Conservation (phyloP, 306 rosid species). For the Leucaena leucocephala region DNA sequence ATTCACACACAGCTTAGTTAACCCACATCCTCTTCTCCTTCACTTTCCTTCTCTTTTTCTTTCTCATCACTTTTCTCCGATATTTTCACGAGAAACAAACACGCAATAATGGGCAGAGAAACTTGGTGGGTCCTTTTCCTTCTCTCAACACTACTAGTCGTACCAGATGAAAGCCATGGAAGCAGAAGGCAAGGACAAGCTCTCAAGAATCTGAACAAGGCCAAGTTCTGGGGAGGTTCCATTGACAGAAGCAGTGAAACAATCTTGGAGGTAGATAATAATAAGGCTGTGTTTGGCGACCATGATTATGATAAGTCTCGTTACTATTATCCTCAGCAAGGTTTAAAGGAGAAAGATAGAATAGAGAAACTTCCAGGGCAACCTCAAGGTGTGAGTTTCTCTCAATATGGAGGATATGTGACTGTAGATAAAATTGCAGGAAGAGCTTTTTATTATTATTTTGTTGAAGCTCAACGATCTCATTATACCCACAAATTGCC, state of each 20-base stretch:
- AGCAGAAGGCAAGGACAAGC: conserved; percentile 48
- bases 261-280: conserved; percentile 36
- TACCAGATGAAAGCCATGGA: conserved; percentile 48
- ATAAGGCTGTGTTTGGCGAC: not conserved
- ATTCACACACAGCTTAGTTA: conserved; percentile 31
- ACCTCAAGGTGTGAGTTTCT: conserved; percentile 55
- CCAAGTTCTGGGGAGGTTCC: conserved; percentile 33
- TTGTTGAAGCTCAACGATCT: conserved; percentile 63
- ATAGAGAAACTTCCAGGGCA: conserved; percentile 78
- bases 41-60: conserved; percentile 27
- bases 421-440: conserved; percentile 68
- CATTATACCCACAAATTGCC: conserved; percentile 48
- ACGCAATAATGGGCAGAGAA: conserved; percentile 37
- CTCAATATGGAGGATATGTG: conserved; percentile 90
- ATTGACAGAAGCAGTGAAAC: conserved; percentile 41
- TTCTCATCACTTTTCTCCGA: not conserved
- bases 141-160: conserved; percentile 29
- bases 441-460: conserved; percentile 77
- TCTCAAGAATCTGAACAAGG: conserved; percentile 42
- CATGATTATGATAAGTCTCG: conserved; percentile 13
- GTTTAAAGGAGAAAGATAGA: conserved; percentile 66
- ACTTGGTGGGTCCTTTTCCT: conserved; percentile 13
- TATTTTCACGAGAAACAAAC: conserved; percentile 15
- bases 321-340: conserved; percentile 46
- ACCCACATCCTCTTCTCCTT: conserved; percentile 16